Percentiles rank a stretch among this genome's conserved stretches.
Evolutionary conservation across 176 grass and related monocot species (phyloP).

Genomic region (Rhynchospora tenuis): DNA sequence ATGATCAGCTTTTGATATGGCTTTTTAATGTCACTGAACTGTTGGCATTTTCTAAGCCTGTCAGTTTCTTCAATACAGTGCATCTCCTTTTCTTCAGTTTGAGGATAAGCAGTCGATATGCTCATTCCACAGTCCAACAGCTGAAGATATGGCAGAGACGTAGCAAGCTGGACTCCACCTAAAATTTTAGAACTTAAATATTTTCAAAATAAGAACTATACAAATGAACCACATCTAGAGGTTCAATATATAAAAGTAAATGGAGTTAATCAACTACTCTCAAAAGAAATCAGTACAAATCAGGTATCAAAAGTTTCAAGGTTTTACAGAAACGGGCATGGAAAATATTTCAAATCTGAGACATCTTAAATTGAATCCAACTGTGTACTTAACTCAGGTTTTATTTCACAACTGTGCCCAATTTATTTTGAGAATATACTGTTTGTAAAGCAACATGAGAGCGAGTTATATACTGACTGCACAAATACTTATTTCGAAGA

Average conservation of each 20-base stretch:
- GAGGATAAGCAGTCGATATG: conserved; percentile 30
- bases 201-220: neutral
- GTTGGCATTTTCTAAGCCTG: conserved; percentile 36
- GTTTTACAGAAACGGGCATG: neutral
- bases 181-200: conserved; percentile 19
- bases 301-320: neutral
- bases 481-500: neutral
- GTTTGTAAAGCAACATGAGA: neutral
- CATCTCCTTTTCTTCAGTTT: conserved; percentile 26
- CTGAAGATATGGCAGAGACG: conserved; percentile 63
- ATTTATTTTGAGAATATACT: neutral
- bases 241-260: neutral
- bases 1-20: conserved; percentile 72
- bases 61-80: conserved; percentile 38
- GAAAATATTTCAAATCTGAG: no score
- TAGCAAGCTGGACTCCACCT: conserved; percentile 72
- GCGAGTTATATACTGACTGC: neutral
- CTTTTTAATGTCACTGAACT: conserved; percentile 23
- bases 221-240: neutral
- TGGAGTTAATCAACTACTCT: neutral
- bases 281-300: neutral
- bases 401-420: neutral
- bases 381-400: neutral
- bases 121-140: conserved; percentile 85
- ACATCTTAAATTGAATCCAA: neutral